Percentiles rank a stretch among this genome's conserved stretches.
Evolutionary conservation across 805 yeast species (phyloP).

Genomic region (Ogataea pignaliae): DNA sequence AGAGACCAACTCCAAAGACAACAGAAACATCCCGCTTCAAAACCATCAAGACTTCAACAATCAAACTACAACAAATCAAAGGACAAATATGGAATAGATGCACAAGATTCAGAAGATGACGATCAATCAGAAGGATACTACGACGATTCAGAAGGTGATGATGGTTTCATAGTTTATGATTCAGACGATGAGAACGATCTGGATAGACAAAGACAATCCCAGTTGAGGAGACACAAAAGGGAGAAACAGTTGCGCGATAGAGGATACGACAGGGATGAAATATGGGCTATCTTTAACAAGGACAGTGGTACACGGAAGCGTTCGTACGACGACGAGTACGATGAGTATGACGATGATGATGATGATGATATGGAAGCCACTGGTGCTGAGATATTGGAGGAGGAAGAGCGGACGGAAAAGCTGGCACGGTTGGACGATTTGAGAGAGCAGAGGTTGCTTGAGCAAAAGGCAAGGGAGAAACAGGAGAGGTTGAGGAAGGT

Average conservation of each 20-base stretch:
- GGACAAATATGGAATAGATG: conserved; percentile 29
- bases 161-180: conserved; percentile 28
- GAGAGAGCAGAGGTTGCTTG: conserved; percentile 61
- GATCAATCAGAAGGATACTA: conserved; percentile 17
- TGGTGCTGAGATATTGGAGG: conserved; percentile 82
- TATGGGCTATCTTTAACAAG: conserved; percentile 75
- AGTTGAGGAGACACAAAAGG: conserved; percentile 5
- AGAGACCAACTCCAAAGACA: conserved; percentile 16
- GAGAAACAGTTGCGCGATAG: conserved; percentile 15
- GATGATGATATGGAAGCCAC: conserved; percentile 90
- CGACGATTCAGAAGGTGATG: conserved; percentile 34
- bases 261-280: conserved; percentile 78
- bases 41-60: neutral
- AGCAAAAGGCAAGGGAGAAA: conserved; percentile 42
- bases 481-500: conserved; percentile 29
- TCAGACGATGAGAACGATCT: conserved; percentile 51
- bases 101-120: conserved; percentile 25
- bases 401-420: conserved; percentile 65
- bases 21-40: conserved; percentile 2
- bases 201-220: conserved; percentile 28
- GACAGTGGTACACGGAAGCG: conserved; percentile 24
- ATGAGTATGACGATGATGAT: conserved; percentile 44
- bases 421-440: conserved; percentile 75
- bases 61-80: conserved; percentile 1
- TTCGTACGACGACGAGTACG: conserved; percentile 23